These are phyloP conservation scores for Magnusiomyces ingens DNA, from an alignment of 1,139 yeast species.

Conservation along the genomic window DNA sequence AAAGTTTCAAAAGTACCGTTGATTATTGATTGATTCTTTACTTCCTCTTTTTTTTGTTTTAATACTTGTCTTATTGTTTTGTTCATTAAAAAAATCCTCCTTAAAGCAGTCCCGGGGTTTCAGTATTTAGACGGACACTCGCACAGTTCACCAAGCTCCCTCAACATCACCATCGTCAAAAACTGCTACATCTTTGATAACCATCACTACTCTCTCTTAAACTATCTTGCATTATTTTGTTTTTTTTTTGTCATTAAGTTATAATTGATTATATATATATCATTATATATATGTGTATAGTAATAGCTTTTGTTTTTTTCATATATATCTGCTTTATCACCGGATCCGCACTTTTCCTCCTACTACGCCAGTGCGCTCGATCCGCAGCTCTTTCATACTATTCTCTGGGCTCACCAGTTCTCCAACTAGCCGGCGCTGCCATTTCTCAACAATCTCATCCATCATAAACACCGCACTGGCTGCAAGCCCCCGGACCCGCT, in stretches of 20 bases:
- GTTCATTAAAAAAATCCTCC: not conserved
- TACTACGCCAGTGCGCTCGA: not conserved
- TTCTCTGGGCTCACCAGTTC: slow-evolving; percentile 19
- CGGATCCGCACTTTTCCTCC: no score
- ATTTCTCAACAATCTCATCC: slow-evolving; percentile 30
- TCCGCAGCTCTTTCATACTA: not conserved
- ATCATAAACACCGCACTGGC: slow-evolving; percentile 45
- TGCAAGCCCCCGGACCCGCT: slow-evolving; percentile 40
- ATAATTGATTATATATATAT: not conserved
- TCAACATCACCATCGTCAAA: no score
- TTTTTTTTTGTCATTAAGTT: not conserved
- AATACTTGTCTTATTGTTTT: not conserved
- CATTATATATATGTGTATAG: not conserved
- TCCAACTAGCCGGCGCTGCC: slow-evolving; percentile 26
- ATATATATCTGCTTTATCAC: no score
- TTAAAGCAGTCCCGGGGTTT: not conserved
- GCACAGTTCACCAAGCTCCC: no score
- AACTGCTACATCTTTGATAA: no score
- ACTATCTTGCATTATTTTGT: no score
- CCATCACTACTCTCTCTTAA: no score
- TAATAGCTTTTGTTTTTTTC: not conserved
- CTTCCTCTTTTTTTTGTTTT: not conserved
- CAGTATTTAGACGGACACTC: not conserved
- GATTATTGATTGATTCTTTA: no score
- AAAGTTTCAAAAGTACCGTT: no score